Conservation (phyloP, 306 rosid species). For the Dicorynia guianensis region DNA sequence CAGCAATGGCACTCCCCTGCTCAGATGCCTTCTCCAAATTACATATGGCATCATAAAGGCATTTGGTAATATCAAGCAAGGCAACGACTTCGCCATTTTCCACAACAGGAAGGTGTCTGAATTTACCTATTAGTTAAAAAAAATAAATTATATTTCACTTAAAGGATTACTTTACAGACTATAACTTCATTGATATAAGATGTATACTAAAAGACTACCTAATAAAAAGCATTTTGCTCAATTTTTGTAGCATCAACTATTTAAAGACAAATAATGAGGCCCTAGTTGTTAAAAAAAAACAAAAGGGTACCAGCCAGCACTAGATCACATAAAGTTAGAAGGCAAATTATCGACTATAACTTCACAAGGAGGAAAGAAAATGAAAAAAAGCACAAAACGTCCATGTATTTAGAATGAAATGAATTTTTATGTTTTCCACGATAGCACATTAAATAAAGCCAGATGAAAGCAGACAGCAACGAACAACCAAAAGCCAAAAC, state of each 20-base stretch:
- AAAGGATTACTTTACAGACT: conserved; percentile 26
- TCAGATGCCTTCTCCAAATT: conserved; percentile 95
- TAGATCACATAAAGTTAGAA: background rate
- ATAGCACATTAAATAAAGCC: conserved; percentile 8
- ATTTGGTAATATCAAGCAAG: conserved; percentile 86
- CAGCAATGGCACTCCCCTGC: conserved; percentile 93
- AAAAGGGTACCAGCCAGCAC: background rate
- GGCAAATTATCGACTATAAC: background rate
- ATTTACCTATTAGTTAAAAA: conserved; percentile 70
- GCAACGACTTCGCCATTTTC: conserved; percentile 97
- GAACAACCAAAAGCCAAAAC: conserved; percentile 1
- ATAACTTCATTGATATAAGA: conserved; percentile 23
- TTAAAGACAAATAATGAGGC: conserved; percentile 27
- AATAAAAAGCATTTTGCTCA: conserved; percentile 16
- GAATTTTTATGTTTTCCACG: background rate
- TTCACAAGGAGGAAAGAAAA: no score
- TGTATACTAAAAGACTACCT: background rate
- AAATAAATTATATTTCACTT: conserved; percentile 12
- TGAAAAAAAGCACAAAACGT: background rate
- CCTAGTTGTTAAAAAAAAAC: background rate
- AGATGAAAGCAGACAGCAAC: background rate
- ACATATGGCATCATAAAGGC: conserved; percentile 94
- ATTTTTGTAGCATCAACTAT: conserved; percentile 21
- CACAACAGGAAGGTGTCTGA: conserved; percentile 97
- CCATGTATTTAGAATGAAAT: background rate